These are phyloP conservation scores for Sarocladiaceae sp. DNA, from an alignment of 2,329 filamentous ascomycete genomes.

Conservation along the genomic window DNA sequence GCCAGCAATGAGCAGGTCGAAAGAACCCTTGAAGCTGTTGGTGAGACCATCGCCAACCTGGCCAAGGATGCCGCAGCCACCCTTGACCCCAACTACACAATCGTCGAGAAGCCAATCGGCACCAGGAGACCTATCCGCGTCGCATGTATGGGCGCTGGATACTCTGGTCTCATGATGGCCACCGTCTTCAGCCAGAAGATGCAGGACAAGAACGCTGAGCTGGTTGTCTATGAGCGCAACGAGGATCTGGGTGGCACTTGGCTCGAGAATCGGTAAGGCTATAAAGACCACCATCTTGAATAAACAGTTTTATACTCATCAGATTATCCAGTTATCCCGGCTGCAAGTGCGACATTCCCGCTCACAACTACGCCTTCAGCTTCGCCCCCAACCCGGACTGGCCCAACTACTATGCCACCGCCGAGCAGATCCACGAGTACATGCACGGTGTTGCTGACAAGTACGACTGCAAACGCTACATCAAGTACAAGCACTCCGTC, in stretches of 20 bases:
- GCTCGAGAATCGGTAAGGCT: conserved; percentile 1
- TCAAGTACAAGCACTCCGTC: conserved; percentile 37
- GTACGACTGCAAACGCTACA: conserved; percentile 51
- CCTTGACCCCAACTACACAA: background rate
- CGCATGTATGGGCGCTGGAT: conserved; percentile 26
- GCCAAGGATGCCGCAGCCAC: background rate
- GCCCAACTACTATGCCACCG: conserved; percentile 12
- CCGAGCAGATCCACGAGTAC: conserved; percentile 13
- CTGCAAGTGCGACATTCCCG: conserved; percentile 10
- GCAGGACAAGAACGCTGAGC: conserved; percentile 2
- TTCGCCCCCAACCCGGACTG: conserved; percentile 14
- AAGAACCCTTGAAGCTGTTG: background rate
- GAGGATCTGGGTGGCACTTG: conserved; percentile 10
- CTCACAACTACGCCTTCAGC: conserved; percentile 13
- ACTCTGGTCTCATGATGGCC: conserved; percentile 25
- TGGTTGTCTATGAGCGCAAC: conserved; percentile 11
- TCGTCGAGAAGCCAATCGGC: background rate
- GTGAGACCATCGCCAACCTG: background rate
- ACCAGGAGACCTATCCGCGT: conserved; percentile 19
- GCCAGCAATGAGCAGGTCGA: background rate
- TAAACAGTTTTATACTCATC: background rate
- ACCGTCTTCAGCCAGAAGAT: conserved; percentile 21
- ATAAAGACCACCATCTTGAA: background rate
- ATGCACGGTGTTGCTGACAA: conserved; percentile 49
- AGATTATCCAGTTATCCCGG: conserved; percentile 10